Evolutionary conservation across 2,329 filamentous ascomycete species (phyloP), one percentile per base, ranked within the genome.

Genomic region (Colletotrichum viniferum): DNA sequence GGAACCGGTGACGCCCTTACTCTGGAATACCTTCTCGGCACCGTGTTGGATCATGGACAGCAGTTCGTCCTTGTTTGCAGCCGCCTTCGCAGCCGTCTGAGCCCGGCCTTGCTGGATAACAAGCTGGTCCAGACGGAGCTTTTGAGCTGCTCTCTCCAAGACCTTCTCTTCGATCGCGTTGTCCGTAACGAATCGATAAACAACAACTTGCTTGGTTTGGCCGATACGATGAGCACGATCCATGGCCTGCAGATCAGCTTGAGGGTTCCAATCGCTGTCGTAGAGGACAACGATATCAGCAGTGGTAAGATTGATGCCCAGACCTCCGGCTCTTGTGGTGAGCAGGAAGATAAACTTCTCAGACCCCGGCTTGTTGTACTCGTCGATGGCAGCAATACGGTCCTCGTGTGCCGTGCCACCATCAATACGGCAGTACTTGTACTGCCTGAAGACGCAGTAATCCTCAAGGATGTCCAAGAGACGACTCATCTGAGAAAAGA

Each of bases 401-500:
- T 99, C 97, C 84, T 99, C 97, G 80, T 99, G 97, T 1, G 97
- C 96, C 16, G 97, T 99, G 63, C 96, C 93, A 81, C 97, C 97
- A 82, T 99, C 97, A 77, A 99, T 99, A 81, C 97, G 95, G 85
- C 96, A 98, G 86, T 99, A 99, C 77, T 98, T 94, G 86, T 95
- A 98, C 36, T 95, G 93, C 73, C 96, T 92, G 89, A 99, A 98
- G 60, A 98, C 96, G 78, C 96, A 98, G 85, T 99, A 99, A 83
- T 99, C 97, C 83, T 99, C 97, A 18, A 99, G 90, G 69, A 99
- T 99, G 82, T 99, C 97, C 56, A 99, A 88, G 52, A 98, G 90
- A 90, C 97, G 95, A 81, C 96, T 98, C 97, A 99, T 99, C 82
- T 99, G 97, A 1, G 97, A 99, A 87, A 99, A 99, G 80, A 99